phyloP scores from a whole-genome alignment of 345 rosid genomes.

The Euphorbia tirucalli region DNA sequence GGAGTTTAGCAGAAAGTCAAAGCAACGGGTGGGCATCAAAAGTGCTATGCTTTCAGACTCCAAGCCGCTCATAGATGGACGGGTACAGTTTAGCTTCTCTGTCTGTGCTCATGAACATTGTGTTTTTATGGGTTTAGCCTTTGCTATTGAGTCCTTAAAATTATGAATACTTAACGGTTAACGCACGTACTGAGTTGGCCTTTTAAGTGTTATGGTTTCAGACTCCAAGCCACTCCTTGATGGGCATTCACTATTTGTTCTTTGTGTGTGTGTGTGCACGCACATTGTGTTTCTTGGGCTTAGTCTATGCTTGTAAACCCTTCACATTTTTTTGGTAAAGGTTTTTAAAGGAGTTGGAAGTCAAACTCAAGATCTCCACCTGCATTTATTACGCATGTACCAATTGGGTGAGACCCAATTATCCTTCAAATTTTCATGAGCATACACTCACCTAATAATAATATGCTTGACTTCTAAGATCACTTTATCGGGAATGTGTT shows the following conservation, averaged over 20 bases:
- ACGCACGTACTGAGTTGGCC: background rate
- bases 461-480: background rate
- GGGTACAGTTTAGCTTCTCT: slow-evolving; percentile 40
- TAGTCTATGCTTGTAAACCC: background rate
- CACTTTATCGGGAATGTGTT: background rate
- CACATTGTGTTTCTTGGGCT: background rate
- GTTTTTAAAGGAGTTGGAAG: too few species aligned
- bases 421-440: background rate
- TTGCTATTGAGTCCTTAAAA: background rate
- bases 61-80: slow-evolving; percentile 79
- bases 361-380: too few species aligned
- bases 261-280: background rate
- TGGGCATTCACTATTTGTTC: background rate
- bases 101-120: background rate
- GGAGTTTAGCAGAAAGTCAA: slow-evolving; percentile 60
- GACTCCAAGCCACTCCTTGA: background rate
- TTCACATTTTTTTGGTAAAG: background rate
- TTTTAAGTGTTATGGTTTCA: background rate
- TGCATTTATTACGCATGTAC: too few species aligned
- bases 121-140: background rate
- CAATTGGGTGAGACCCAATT: too few species aligned
- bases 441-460: background rate
- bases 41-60: slow-evolving; percentile 80
- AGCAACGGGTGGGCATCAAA: slow-evolving; percentile 80
- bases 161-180: background rate